phyloP scores from a whole-genome alignment of 768 basidiomycete species.

The Tulasnella sp. region DNA sequence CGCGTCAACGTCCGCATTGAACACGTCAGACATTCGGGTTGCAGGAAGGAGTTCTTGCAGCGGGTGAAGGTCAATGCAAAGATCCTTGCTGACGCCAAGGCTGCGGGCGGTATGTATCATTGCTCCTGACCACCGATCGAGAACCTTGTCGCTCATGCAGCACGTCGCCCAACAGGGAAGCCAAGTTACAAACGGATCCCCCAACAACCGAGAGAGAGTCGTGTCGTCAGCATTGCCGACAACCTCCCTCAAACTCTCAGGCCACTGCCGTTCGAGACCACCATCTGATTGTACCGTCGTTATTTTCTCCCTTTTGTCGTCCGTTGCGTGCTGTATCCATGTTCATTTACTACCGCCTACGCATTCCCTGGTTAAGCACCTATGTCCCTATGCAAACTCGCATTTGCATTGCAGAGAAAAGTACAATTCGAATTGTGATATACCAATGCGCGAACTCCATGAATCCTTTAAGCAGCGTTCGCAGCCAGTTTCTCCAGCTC shows the following conservation, averaged over 20 bases:
- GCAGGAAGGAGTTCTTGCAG: conserved; percentile 94
- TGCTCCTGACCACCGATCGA: conserved; percentile 16
- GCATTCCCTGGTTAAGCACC: background rate
- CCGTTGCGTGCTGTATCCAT: background rate
- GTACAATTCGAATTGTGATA: background rate
- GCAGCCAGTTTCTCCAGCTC: background rate
- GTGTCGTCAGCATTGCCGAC: conserved; percentile 57
- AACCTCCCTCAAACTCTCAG: conserved; percentile 91
- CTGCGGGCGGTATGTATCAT: conserved; percentile 67
- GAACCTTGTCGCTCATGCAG: background rate
- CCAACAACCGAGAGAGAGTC: conserved; percentile 69
- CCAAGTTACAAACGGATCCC: conserved; percentile 81
- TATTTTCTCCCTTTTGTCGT: background rate
- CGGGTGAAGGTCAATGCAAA: conserved; percentile 88
- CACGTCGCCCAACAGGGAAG: conserved; percentile 46
- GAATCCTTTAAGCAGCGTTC: background rate
- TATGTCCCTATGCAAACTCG: background rate
- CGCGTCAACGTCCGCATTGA: conserved; percentile 97
- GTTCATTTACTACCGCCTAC: background rate
- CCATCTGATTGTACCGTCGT: conserved; percentile 53
- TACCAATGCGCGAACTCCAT: background rate
- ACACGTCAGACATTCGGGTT: conserved; percentile 94
- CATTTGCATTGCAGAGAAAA: background rate
- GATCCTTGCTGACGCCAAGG: conserved; percentile 77
- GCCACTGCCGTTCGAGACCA: conserved; percentile 92